These are phyloP conservation scores for Vitellaria paradoxa DNA, from an alignment of 179 eudicot species.

Conservation along the genomic window DNA sequence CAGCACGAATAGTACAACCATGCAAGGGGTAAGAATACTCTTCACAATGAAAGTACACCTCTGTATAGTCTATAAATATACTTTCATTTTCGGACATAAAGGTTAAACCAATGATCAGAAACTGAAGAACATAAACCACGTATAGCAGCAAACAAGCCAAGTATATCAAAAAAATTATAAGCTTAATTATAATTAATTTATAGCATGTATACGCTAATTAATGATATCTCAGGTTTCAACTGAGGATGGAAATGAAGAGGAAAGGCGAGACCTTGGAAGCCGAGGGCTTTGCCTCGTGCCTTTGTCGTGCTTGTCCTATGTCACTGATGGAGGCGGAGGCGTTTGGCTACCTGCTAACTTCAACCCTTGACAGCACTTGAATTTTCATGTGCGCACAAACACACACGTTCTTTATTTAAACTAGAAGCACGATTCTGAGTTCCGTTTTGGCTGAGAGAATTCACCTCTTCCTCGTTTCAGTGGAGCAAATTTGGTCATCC, in stretches of 20 bases:
- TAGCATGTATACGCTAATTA: too few relatives aligned
- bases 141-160: too few relatives aligned
- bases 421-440: too few relatives aligned
- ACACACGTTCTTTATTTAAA: too few relatives aligned
- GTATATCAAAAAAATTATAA: too few relatives aligned
- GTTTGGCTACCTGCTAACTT: conserved; percentile 62
- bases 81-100: too few relatives aligned
- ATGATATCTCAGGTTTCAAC: conserved; percentile 27
- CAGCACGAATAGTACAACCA: conserved; percentile 38
- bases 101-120: too few relatives aligned
- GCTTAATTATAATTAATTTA: too few relatives aligned
- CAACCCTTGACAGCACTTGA: conserved; percentile 17
- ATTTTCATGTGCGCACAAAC: background rate
- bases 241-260: conserved; percentile 41
- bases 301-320: conserved; percentile 65
- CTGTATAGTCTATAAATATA: too few relatives aligned
- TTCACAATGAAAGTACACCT: too few relatives aligned
- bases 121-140: too few relatives aligned
- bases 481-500: conserved; percentile 90
- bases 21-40: conserved; percentile 38
- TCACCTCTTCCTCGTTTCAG: conserved; percentile 10
- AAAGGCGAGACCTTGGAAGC: conserved; percentile 51
- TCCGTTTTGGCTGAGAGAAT: too few relatives aligned
- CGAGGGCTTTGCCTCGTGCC: conserved; percentile 89
- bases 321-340: conserved; percentile 57